Conservation (phyloP, 2,329 filamentous ascomycete genomes). For the Thelonectria olida region DNA sequence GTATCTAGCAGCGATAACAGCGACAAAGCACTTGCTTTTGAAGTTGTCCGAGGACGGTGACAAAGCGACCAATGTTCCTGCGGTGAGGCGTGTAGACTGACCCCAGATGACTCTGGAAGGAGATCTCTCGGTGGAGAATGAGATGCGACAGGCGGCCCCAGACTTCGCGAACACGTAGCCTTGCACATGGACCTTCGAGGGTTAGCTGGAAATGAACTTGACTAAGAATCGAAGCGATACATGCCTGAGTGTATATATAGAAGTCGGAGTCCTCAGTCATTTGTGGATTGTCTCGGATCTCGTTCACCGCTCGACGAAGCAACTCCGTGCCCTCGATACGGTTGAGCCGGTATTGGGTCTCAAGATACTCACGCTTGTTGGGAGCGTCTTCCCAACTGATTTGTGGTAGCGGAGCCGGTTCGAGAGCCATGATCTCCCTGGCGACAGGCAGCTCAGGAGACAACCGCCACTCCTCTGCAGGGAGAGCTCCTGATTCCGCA, state of each 20-base stretch:
- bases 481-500: neutral
- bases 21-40: conserved; percentile 71
- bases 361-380: conserved; percentile 65
- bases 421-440: conserved; percentile 32
- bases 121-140: conserved; percentile 74
- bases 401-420: conserved; percentile 28
- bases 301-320: conserved; percentile 72
- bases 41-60: conserved; percentile 69
- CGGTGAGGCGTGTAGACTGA: conserved; percentile 60
- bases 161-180: conserved; percentile 70
- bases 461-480: conserved; percentile 20
- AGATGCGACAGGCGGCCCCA: conserved; percentile 73
- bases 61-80: conserved; percentile 63
- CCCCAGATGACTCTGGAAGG: conserved; percentile 74
- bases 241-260: conserved; percentile 76
- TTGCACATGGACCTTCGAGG: conserved; percentile 68
- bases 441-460: conserved; percentile 37
- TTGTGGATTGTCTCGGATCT: conserved; percentile 60
- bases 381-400: neutral
- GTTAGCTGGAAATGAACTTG: neutral
- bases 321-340: conserved; percentile 78
- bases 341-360: conserved; percentile 78
- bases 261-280: conserved; percentile 65
- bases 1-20: conserved; percentile 75
- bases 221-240: conserved; percentile 18